These are phyloP conservation scores for Lipomyces spencermartinsiae DNA, from an alignment of 805 yeast genomes.

Conservation along the genomic window DNA sequence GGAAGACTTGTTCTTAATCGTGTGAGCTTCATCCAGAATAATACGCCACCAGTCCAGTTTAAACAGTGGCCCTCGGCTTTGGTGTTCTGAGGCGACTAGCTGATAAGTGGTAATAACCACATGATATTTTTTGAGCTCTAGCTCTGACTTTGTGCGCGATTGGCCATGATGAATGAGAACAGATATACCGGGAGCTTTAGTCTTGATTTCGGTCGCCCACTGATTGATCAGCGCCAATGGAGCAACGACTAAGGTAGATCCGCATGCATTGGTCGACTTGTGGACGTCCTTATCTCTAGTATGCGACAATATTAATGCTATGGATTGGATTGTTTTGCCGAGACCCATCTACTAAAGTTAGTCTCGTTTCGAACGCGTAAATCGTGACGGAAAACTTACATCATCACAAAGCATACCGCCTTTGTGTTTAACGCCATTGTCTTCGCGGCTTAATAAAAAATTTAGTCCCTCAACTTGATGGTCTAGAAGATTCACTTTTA, in stretches of 20 bases:
- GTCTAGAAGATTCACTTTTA: constrained; percentile 50
- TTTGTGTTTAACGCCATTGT: constrained; percentile 40
- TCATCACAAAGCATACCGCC: constrained; percentile 83
- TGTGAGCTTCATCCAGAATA: constrained; percentile 71
- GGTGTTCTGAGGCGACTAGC: constrained; percentile 56
- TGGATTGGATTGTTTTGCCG: constrained; percentile 83
- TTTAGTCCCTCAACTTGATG: constrained; percentile 56
- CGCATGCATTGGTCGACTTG: constrained; percentile 35
- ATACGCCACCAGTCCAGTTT: constrained; percentile 56
- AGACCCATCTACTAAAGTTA: constrained; percentile 68
- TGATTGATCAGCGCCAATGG: constrained; percentile 53
- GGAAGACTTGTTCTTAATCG: constrained; percentile 59
- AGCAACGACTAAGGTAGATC: constrained; percentile 51
- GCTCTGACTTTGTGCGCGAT: constrained; percentile 27
- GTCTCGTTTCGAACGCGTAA: background rate
- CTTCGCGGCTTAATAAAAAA: constrained; percentile 53
- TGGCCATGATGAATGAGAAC: constrained; percentile 50
- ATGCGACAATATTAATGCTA: constrained; percentile 63
- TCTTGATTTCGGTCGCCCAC: constrained; percentile 50
- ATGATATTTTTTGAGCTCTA: constrained; percentile 56
- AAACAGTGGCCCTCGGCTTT: constrained; percentile 41
- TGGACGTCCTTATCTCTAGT: constrained; percentile 52
- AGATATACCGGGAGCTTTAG: constrained; percentile 47
- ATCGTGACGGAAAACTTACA: constrained; percentile 26
- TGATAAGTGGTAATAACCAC: constrained; percentile 92